Conservation (phyloP, 2,329 filamentous ascomycete genomes). For the Alternaria sp. region DNA sequence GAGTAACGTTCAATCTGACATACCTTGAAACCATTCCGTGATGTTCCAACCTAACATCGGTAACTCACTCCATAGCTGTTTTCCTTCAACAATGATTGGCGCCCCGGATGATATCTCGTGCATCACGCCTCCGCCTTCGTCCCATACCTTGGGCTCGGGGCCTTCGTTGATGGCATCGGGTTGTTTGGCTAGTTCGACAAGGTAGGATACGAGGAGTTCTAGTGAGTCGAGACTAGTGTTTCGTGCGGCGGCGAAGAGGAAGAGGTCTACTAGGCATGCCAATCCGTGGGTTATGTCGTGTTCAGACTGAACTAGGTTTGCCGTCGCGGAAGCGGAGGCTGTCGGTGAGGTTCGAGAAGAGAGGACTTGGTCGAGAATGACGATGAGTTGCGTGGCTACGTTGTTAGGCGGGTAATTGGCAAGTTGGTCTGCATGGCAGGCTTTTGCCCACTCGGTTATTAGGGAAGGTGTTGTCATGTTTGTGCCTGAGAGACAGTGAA, state of each 20-base stretch:
- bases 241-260: background rate
- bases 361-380: background rate
- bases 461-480: background rate
- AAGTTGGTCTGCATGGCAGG: background rate
- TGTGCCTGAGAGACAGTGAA: too few relatives aligned
- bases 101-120: background rate
- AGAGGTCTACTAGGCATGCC: background rate
- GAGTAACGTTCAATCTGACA: background rate
- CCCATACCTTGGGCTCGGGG: background rate
- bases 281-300: background rate
- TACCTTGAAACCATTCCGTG: background rate
- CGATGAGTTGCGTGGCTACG: background rate
- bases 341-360: background rate
- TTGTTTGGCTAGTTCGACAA: background rate
- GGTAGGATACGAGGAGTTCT: background rate
- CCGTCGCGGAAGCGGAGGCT: background rate
- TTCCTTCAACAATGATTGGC: background rate
- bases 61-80: background rate
- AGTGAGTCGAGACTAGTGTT: background rate
- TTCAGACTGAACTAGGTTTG: background rate
- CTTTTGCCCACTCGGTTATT: constrained; percentile 2
- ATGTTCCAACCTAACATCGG: background rate
- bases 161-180: background rate
- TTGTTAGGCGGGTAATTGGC: background rate
- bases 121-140: background rate